Evolutionary conservation across 768 basidiomycete species (phyloP).

Genomic region (Mycena polygramma): DNA sequence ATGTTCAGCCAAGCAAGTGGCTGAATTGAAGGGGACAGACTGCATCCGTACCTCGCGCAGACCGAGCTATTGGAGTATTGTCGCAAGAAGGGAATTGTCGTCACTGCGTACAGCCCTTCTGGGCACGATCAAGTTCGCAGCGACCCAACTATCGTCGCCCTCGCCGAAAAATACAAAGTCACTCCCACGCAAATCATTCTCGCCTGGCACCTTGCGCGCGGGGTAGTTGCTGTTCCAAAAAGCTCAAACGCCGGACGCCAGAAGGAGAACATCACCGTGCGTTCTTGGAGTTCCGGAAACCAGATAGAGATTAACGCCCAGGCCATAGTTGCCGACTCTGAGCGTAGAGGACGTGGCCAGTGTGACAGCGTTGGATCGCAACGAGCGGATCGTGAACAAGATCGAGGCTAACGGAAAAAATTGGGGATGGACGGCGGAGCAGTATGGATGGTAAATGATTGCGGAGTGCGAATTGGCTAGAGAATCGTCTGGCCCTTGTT

Average conservation of each 20-base stretch:
- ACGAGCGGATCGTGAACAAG: not conserved
- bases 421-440: conserved; percentile 21
- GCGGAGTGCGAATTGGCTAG: no score
- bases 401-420: conserved; percentile 7
- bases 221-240: conserved; percentile 61
- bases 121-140: conserved; percentile 57
- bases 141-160: conserved; percentile 58
- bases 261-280: conserved; percentile 59
- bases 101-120: conserved; percentile 65
- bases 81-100: conserved; percentile 59
- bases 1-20: no score
- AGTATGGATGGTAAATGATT: conserved; percentile 16
- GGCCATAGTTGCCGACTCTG: conserved; percentile 3
- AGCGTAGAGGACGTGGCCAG: conserved; percentile 7
- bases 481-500: no score
- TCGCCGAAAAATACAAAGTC: conserved; percentile 63
- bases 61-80: conserved; percentile 63
- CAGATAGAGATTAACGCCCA: not conserved
- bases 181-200: conserved; percentile 62
- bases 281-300: not conserved
- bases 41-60: no score
- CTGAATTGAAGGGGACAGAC: no score
- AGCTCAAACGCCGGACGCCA: conserved; percentile 61
- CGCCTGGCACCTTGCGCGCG: conserved; percentile 66
- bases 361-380: conserved; percentile 18